Evolutionary conservation across 371 early-diverging fungal genomes (phyloP).

Genomic region (Lichtheimia ramosa): DNA sequence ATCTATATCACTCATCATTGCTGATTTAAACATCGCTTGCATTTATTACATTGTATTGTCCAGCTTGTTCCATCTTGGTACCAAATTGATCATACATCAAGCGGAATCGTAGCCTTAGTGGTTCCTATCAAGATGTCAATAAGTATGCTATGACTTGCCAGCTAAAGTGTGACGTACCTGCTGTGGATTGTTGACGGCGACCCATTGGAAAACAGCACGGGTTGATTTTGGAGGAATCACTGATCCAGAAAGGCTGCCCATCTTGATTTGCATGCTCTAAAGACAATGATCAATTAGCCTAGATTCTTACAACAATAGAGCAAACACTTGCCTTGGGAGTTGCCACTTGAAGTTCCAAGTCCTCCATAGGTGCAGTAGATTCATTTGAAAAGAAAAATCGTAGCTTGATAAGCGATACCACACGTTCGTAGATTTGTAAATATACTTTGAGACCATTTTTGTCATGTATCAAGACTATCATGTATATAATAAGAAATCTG

Average conservation of each 20-base stretch:
- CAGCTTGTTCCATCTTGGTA: slow-evolving; percentile 69
- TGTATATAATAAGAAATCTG: background rate
- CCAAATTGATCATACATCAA: slow-evolving; percentile 70
- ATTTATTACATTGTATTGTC: slow-evolving; percentile 43
- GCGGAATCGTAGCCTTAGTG: slow-evolving; percentile 67
- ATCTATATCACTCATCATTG: no score
- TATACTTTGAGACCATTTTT: slow-evolving; percentile 63
- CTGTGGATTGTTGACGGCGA: slow-evolving; percentile 56
- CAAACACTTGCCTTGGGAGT: slow-evolving; percentile 46
- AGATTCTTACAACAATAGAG: background rate
- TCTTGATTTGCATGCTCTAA: slow-evolving; percentile 61
- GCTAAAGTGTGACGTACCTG: slow-evolving; percentile 19
- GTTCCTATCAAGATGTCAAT: slow-evolving; percentile 38
- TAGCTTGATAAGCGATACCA: slow-evolving; percentile 9
- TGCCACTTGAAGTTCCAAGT: slow-evolving; percentile 49
- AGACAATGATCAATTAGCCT: background rate
- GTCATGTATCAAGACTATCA: slow-evolving; percentile 53
- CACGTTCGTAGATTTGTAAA: slow-evolving; percentile 29
- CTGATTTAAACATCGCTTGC: no score
- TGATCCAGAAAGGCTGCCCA: slow-evolving; percentile 62
- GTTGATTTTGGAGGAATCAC: slow-evolving; percentile 59
- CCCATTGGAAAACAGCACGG: slow-evolving; percentile 53
- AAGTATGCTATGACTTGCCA: background rate
- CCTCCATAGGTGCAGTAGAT: slow-evolving; percentile 52
- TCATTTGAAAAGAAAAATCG: slow-evolving; percentile 53